phyloP scores from a whole-genome alignment of 1,139 yeast species.

The Sugiyamaella castrensis region DNA sequence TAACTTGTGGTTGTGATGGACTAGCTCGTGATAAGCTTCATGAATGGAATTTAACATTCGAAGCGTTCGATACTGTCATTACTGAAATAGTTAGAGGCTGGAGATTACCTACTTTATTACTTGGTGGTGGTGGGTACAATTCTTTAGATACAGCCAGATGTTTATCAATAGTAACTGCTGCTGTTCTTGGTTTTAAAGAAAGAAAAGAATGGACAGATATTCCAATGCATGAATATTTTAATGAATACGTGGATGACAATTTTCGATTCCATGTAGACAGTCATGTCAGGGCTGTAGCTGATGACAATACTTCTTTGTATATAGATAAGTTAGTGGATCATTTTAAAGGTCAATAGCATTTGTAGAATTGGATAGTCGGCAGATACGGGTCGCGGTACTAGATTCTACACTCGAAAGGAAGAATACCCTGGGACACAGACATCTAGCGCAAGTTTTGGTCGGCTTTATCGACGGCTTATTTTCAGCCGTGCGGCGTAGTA shows the following conservation, averaged over 20 bases:
- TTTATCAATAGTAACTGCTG: constrained; percentile 57
- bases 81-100: constrained; percentile 35
- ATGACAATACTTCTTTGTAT: constrained; percentile 37
- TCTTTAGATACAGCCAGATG: constrained; percentile 61
- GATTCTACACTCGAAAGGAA: too few relatives aligned
- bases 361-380: too few relatives aligned
- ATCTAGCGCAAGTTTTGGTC: too few relatives aligned
- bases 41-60: constrained; percentile 67
- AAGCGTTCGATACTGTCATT: constrained; percentile 47
- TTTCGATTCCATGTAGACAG: constrained; percentile 51
- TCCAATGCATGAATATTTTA: constrained; percentile 53
- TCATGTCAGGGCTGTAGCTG: constrained; percentile 40
- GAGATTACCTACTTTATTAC: constrained; percentile 43
- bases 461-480: too few relatives aligned
- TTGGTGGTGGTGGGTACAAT: constrained; percentile 82
- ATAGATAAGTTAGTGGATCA: constrained; percentile 3
- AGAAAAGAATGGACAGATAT: constrained; percentile 40
- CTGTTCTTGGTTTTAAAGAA: constrained; percentile 28
- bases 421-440: too few relatives aligned
- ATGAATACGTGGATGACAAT: constrained; percentile 47
- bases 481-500: too few relatives aligned
- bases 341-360: not conserved
- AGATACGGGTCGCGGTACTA: too few relatives aligned
- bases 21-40: constrained; percentile 53
- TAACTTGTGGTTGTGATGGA: constrained; percentile 76